A percentile compares a stretch with the other conserved stretches of the same genome.
These are phyloP conservation scores for Calonectria honghensis DNA, from an alignment of 2,329 filamentous ascomycete species.

Conservation along the genomic window DNA sequence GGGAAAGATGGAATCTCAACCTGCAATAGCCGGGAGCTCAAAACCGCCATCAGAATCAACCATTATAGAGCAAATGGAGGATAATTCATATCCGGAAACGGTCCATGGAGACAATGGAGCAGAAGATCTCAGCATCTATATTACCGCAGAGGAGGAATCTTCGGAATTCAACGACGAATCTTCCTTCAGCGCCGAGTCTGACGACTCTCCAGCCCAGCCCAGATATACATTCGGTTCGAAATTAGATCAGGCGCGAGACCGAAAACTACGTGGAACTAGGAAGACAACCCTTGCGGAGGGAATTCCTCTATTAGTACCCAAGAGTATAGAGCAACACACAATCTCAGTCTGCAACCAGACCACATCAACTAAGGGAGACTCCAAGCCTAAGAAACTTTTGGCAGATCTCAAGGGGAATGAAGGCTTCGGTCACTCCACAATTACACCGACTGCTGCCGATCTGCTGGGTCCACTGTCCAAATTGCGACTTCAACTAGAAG, in stretches of 20 bases:
- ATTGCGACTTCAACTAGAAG: slow-evolving; percentile 50
- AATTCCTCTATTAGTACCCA: slow-evolving; percentile 33
- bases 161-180: slow-evolving; percentile 43
- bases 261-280: slow-evolving; percentile 2
- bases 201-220: slow-evolving; percentile 40
- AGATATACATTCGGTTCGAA: slow-evolving; percentile 26
- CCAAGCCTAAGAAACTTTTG: slow-evolving; percentile 24
- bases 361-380: slow-evolving; percentile 25
- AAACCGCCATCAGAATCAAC: slow-evolving; percentile 38
- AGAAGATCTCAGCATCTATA: slow-evolving; percentile 52
- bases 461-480: slow-evolving; percentile 52
- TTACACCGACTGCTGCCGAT: slow-evolving; percentile 42
- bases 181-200: slow-evolving; percentile 43
- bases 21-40: slow-evolving; percentile 1
- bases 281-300: slow-evolving; percentile 29
- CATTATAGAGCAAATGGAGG: slow-evolving; percentile 40
- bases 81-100: slow-evolving; percentile 37
- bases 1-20: slow-evolving; percentile 5
- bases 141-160: slow-evolving; percentile 51
- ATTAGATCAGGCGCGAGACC: slow-evolving; percentile 1
- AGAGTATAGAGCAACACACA: neutral
- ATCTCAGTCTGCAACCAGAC: slow-evolving; percentile 9
- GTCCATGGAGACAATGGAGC: slow-evolving; percentile 36
- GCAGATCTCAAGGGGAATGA: neutral
- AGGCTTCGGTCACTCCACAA: neutral